Conservation (phyloP, 192 early-diverging fungal genomes). For the Umbelopsis isabellina region DNA sequence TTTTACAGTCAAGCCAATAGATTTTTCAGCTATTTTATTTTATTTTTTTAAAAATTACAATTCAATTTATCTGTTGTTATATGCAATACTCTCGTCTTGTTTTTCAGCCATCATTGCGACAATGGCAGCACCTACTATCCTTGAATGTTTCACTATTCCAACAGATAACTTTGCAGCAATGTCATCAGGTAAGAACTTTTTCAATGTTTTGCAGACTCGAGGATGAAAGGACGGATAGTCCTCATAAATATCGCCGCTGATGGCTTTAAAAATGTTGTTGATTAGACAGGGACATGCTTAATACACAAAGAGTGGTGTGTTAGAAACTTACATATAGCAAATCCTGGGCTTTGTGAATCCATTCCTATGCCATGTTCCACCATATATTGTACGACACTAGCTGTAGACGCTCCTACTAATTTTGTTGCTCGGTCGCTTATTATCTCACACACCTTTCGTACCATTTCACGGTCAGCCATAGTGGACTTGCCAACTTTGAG, state of each 20-base stretch:
- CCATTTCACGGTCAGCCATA: constrained; percentile 74
- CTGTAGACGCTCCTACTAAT: constrained; percentile 72
- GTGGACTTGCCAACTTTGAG: constrained; percentile 66
- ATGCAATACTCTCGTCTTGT: background rate
- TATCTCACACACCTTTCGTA: constrained; percentile 80
- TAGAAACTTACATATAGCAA: constrained; percentile 37
- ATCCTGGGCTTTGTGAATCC: constrained; percentile 26
- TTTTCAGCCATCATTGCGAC: constrained; percentile 51
- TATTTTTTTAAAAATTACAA: too few relatives aligned
- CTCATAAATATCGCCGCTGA: constrained; percentile 42
- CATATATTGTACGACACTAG: constrained; percentile 57
- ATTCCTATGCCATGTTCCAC: constrained; percentile 38
- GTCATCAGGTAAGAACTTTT: constrained; percentile 34
- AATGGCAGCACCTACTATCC: constrained; percentile 45
- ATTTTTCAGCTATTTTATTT: too few relatives aligned
- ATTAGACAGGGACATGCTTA: constrained; percentile 1
- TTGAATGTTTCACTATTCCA: constrained; percentile 41
- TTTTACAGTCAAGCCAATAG: too few relatives aligned
- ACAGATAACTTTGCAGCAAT: constrained; percentile 38
- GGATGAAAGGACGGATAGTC: constrained; percentile 44
- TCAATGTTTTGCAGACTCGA: constrained; percentile 42
- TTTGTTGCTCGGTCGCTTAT: constrained; percentile 81
- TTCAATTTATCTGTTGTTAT: too few relatives aligned
- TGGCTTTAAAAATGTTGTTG: constrained; percentile 29
- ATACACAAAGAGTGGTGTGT: background rate